These are phyloP conservation scores for Aspergillus persii DNA, from an alignment of 2,329 filamentous ascomycete genomes.

Conservation along the genomic window DNA sequence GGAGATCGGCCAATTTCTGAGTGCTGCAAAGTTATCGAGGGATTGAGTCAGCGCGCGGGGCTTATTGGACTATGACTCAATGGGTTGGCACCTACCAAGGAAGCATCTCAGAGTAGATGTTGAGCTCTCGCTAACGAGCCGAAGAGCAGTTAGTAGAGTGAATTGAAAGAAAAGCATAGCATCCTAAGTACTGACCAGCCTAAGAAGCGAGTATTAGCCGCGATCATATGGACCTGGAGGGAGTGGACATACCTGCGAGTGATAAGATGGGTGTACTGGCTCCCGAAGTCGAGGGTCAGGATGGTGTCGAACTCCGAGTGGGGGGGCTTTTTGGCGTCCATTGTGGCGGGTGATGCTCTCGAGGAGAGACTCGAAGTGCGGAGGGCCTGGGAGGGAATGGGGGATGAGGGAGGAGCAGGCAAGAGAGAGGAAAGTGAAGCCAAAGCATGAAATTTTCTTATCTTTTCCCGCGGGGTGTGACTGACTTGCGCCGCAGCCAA, in stretches of 20 bases:
- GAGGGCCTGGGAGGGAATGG: background rate
- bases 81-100: conserved; percentile 48
- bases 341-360: background rate
- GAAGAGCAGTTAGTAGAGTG: conserved; percentile 66
- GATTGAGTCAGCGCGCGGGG: background rate
- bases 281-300: conserved; percentile 68
- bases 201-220: background rate
- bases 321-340: background rate
- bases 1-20: conserved; percentile 72
- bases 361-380: background rate
- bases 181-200: background rate
- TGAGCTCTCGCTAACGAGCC: conserved; percentile 66
- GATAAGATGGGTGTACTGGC: conserved; percentile 23
- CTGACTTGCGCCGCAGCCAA: background rate
- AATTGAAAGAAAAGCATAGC: conserved; percentile 54
- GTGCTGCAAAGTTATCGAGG: conserved; percentile 48
- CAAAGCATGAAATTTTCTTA: background rate
- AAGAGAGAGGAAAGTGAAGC: background rate
- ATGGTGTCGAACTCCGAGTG: conserved; percentile 59
- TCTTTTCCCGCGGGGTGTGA: background rate
- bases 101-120: conserved; percentile 84
- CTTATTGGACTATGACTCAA: background rate
- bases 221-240: background rate
- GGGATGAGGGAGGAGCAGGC: background rate
- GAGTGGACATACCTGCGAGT: conserved; percentile 8